Evolutionary conservation across 768 basidiomycete genomes (phyloP).

Genomic region (Phaeotremella skinneri): DNA sequence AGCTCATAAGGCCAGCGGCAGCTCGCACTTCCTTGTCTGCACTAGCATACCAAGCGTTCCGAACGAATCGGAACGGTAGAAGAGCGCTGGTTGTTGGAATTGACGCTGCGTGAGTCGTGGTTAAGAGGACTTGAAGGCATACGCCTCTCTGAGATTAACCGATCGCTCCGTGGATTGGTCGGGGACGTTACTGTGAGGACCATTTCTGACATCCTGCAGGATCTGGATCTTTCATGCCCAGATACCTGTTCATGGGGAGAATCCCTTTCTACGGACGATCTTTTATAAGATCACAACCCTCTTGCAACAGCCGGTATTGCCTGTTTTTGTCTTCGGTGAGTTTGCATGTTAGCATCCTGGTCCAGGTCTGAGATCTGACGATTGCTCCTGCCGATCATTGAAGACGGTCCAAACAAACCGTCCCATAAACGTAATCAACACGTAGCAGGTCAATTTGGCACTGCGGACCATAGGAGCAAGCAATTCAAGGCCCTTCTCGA

Average conservation of each 20-base stretch:
- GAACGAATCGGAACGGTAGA: constrained; percentile 61
- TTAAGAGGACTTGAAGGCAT: not conserved
- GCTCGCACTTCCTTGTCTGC: constrained; percentile 72
- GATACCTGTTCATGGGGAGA: constrained; percentile 61
- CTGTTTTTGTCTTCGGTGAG: constrained; percentile 77
- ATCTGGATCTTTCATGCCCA: constrained; percentile 59
- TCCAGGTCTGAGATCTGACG: not conserved
- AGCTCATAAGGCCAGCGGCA: constrained; percentile 69
- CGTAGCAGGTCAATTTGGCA: constrained; percentile 44
- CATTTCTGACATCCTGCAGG: constrained; percentile 31
- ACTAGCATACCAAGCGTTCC: constrained; percentile 74
- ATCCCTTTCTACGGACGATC: constrained; percentile 76
- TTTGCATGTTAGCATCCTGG: not conserved
- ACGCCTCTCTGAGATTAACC: no score
- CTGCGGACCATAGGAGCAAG: constrained; percentile 40
- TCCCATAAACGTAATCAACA: constrained; percentile 64
- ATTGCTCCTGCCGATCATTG: not conserved
- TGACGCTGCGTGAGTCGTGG: constrained; percentile 60
- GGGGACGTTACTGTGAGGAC: no score
- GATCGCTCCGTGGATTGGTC: not conserved
- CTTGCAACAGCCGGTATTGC: constrained; percentile 69
- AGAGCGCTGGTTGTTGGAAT: constrained; percentile 81
- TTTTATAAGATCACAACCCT: constrained; percentile 83
- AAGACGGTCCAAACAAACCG: constrained; percentile 75
- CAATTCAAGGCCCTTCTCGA: constrained; percentile 52